Evolutionary conservation across 2,329 filamentous ascomycete genomes (phyloP).

Genomic region (Fusarium sp.): DNA sequence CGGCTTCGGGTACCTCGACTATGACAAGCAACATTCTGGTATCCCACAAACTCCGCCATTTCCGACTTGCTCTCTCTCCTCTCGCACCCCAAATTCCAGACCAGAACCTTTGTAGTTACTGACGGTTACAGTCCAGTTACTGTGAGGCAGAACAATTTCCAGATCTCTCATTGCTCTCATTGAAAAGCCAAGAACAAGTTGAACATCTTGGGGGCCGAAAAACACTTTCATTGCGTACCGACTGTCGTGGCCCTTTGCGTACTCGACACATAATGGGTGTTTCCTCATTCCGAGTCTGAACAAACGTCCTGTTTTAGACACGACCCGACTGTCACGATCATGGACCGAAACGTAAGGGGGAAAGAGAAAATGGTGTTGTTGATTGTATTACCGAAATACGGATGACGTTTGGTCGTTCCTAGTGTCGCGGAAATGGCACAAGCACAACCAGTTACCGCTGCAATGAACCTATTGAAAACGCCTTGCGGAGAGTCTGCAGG

Average conservation of each 20-base stretch:
- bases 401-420: conserved; percentile 37
- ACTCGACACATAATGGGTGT: conserved; percentile 12
- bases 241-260: conserved; percentile 39
- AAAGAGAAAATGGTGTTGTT: conserved; percentile 30
- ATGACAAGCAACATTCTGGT: conserved; percentile 26
- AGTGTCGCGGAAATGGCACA: conserved; percentile 35
- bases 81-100: conserved; percentile 16
- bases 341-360: conserved; percentile 22
- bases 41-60: conserved; percentile 37
- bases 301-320: conserved; percentile 10
- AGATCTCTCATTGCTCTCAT: conserved; percentile 31
- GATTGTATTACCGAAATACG: conserved; percentile 4
- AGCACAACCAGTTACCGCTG: conserved; percentile 31
- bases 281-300: conserved; percentile 13
- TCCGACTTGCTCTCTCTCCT: conserved; percentile 15
- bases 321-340: conserved; percentile 14
- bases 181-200: conserved; percentile 14
- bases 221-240: conserved; percentile 36
- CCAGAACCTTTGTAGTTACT: conserved; percentile 33
- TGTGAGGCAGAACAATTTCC: conserved; percentile 37
- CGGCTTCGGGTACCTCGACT: conserved; percentile 35
- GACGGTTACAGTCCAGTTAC: conserved; percentile 17
- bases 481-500: conserved; percentile 46
- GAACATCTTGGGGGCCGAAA: conserved; percentile 20
- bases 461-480: conserved; percentile 50